Evolutionary conservation across 2,329 filamentous ascomycete genomes (phyloP).

Genomic region (Botrytis medusae): DNA sequence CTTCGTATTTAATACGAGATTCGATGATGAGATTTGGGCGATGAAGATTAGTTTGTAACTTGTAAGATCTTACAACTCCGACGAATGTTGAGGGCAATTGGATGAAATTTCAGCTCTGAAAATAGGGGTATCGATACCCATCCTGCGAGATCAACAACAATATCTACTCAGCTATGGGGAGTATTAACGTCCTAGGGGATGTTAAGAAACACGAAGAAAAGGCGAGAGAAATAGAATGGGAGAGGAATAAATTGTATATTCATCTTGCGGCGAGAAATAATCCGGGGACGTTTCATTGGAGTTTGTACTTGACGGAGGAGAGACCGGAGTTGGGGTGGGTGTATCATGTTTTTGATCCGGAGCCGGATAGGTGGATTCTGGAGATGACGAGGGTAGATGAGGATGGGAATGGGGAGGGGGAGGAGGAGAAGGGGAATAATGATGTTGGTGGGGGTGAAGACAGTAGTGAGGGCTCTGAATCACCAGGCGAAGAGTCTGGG

Average conservation of each 20-base stretch:
- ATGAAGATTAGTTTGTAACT: not conserved
- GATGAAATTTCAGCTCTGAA: not conserved
- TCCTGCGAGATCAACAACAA: not conserved
- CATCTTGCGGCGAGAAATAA: not conserved
- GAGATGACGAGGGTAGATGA: not conserved
- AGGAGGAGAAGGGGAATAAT: not conserved
- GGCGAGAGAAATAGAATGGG: not conserved
- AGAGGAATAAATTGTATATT: not conserved
- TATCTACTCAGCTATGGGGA: not conserved
- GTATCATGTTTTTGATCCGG: constrained; percentile 4
- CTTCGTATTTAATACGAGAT: not conserved
- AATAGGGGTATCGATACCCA: not conserved
- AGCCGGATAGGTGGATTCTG: not conserved
- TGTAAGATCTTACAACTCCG: not conserved
- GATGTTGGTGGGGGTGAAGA: not conserved
- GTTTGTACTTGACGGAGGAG: not conserved
- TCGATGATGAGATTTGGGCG: not conserved
- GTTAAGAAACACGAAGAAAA: not conserved
- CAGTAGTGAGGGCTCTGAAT: not conserved
- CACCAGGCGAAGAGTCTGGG: not conserved
- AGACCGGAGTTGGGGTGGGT: not conserved
- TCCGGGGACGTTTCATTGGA: constrained; percentile 8
- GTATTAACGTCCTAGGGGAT: not conserved
- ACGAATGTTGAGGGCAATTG: not conserved
- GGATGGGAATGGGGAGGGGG: not conserved